Percentiles rank a stretch among this genome's conserved stretches.
phyloP scores from a whole-genome alignment of 805 yeast genomes.

The Monosporozyma unispora region DNA sequence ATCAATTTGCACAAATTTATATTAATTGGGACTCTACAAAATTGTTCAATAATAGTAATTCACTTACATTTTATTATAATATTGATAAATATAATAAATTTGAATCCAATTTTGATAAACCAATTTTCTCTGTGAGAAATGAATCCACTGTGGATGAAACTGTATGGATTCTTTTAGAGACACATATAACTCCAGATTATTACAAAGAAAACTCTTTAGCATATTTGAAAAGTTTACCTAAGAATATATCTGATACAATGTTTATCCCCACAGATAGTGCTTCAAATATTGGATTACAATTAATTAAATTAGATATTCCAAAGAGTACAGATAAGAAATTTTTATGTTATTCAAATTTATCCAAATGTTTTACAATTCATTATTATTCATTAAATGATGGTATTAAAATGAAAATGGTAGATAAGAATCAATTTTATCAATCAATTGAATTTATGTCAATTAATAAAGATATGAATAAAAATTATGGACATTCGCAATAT shows the following conservation, averaged over 20 bases:
- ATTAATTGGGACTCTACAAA: conserved; percentile 52
- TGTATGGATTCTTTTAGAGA: conserved; percentile 43
- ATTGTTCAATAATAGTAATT: conserved; percentile 16
- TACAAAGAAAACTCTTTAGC: conserved; percentile 8
- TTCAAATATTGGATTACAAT: conserved; percentile 34
- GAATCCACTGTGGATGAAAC: conserved; percentile 19
- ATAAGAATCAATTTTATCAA: neutral
- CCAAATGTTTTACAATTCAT: conserved; percentile 19
- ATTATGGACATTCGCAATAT: conserved; percentile 4
- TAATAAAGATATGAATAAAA: neutral
- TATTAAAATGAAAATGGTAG: conserved; percentile 1
- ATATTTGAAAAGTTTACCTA: conserved; percentile 15
- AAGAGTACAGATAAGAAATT: conserved; percentile 6
- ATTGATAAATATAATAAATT: conserved; percentile 10
- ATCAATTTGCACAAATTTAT: conserved; percentile 44
- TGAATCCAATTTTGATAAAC: conserved; percentile 26
- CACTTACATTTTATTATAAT: conserved; percentile 28
- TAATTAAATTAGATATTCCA: conserved; percentile 21
- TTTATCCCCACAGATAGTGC: conserved; percentile 17
- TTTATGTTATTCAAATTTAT: conserved; percentile 20
- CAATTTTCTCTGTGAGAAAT: conserved; percentile 39
- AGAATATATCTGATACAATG: conserved; percentile 5
- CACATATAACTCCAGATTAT: conserved; percentile 31
- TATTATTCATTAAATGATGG: conserved; percentile 9
- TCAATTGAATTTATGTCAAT: conserved; percentile 2